These are phyloP conservation scores for Aspergillus hiratsukae DNA, from an alignment of 2,329 filamentous ascomycete genomes.

Conservation along the genomic window DNA sequence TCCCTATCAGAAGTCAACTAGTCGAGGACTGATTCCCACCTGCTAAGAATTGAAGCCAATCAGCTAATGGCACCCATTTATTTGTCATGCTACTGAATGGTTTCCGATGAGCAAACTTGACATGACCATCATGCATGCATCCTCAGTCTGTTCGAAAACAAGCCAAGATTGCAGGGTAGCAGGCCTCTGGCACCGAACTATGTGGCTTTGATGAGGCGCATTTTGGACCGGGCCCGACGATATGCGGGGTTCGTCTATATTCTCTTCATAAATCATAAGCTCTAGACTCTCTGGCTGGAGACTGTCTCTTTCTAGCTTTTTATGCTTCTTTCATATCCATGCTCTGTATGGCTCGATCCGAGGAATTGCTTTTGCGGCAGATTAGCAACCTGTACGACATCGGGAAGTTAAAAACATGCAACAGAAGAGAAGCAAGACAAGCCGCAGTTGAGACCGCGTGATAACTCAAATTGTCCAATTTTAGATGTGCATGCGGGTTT, in stretches of 20 bases:
- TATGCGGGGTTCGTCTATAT: background rate
- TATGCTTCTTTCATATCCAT: too few species aligned
- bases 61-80: too few species aligned
- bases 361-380: background rate
- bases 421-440: background rate
- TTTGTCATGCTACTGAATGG: too few species aligned
- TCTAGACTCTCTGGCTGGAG: too few species aligned
- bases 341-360: too few species aligned
- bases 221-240: background rate
- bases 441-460: too few species aligned
- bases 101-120: background rate
- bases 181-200: background rate
- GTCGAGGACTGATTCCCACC: too few species aligned
- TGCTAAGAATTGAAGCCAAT: too few species aligned
- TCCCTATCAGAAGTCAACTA: background rate
- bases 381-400: background rate
- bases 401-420: background rate
- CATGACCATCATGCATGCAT: background rate
- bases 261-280: too few species aligned
- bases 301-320: background rate
- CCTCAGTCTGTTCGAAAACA: background rate
- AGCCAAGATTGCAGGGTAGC: background rate
- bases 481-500: background rate
- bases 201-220: background rate
- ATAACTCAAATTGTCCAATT: background rate